Evolutionary conservation across 1,284 basidiomycete genomes (phyloP).

Genomic region (Ganoderma resinaceum): DNA sequence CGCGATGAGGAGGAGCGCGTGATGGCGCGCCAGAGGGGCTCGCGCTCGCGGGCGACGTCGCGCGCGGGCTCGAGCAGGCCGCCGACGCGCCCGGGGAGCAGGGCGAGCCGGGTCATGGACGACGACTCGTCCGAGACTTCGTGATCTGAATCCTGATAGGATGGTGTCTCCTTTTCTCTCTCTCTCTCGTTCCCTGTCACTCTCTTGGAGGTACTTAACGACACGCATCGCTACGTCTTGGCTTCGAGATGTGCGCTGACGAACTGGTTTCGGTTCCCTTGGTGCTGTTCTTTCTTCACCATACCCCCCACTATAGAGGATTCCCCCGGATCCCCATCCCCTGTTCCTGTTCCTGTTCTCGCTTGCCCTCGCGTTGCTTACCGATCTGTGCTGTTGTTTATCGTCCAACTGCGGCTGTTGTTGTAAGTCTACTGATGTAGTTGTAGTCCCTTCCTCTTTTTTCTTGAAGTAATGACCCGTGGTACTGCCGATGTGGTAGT

Average conservation of each 20-base stretch:
- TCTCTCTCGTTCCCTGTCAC: neutral
- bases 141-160: neutral
- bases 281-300: neutral
- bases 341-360: neutral
- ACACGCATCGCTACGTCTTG: neutral
- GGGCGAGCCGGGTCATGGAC: constrained; percentile 21
- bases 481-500: neutral
- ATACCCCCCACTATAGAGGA: constrained; percentile 9
- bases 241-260: neutral
- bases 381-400: constrained; percentile 12
- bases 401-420: constrained; percentile 19
- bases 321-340: neutral
- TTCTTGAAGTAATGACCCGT: neutral
- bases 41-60: constrained; percentile 32
- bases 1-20: constrained; percentile 31
- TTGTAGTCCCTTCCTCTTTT: constrained; percentile 12
- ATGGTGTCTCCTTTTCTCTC: no score
- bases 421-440: constrained; percentile 25
- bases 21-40: constrained; percentile 8
- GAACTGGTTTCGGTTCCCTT: neutral
- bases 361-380: neutral
- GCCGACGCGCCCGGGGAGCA: constrained; percentile 25
- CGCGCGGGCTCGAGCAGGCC: constrained; percentile 27
- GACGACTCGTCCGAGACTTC: constrained; percentile 18
- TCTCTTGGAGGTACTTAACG: neutral